These are phyloP conservation scores for Vaucheria bursata DNA, from an alignment of 352 stramenopile genomes.

Conservation along the genomic window DNA sequence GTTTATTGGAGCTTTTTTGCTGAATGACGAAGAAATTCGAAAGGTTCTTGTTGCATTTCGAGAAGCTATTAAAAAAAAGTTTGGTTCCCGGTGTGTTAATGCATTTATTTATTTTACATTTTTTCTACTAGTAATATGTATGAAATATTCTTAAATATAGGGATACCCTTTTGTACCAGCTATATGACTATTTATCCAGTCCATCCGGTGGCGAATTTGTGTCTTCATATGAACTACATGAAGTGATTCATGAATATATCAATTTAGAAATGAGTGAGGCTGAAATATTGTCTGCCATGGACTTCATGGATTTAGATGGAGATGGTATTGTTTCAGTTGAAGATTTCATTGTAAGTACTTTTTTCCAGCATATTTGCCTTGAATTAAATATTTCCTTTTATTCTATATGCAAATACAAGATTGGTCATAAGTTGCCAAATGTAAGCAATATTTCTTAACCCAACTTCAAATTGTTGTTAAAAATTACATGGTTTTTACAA, in stretches of 20 bases:
- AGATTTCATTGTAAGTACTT: constrained; percentile 41
- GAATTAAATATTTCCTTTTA: too few species aligned
- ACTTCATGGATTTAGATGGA: constrained; percentile 40
- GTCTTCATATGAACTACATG: constrained; percentile 17
- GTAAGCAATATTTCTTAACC: too few species aligned
- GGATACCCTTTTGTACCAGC: constrained; percentile 37
- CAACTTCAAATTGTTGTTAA: too few species aligned
- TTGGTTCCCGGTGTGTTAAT: constrained; percentile 26
- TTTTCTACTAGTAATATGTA: neutral
- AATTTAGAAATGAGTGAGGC: constrained; percentile 35
- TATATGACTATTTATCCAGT: constrained; percentile 39
- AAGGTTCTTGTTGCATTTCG: constrained; percentile 22
- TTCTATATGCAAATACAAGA: too few species aligned
- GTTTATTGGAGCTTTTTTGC: constrained; percentile 26
- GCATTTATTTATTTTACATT: constrained; percentile 1
- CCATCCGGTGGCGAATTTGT: constrained; percentile 27
- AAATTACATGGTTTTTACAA: too few species aligned
- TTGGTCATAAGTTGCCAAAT: too few species aligned
- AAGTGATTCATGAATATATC: constrained; percentile 38
- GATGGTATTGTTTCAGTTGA: constrained; percentile 41
- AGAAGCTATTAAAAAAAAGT: constrained; percentile 40
- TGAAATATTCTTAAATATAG: constrained; percentile 6
- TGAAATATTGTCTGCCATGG: constrained; percentile 18
- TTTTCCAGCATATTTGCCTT: too few species aligned
- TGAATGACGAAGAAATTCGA: constrained; percentile 31